Base-by-base conservation (phyloP, 192 early-diverging fungal genomes). In the Coemansia sp. region DNA sequence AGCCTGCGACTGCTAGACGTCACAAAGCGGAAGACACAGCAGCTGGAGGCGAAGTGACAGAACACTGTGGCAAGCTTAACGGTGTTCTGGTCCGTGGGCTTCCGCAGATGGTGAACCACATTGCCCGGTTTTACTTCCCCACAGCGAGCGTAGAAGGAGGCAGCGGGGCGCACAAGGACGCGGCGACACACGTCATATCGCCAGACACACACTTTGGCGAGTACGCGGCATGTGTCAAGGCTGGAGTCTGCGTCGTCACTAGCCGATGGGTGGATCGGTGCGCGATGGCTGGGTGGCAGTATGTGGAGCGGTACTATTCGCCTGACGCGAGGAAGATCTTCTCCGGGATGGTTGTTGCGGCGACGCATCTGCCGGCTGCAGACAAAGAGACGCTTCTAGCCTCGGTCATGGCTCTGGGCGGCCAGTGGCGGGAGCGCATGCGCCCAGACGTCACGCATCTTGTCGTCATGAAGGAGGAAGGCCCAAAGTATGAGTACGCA, bases 151-250 rank as follows among this genome's bases (percentile, higher is more conserved):
- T 29, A 9, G 45, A 14, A 31, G 25, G 19, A n/a, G 23, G 30
- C 47, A 45, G 47, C 34, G 6, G 56, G 20, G 38, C 9, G 1
- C 15, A 10, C 11, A 19, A 44, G 2, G 48, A 44, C 44, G 20
- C 31, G 9, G 20, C 25, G 9, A 80, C 72, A 6, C 78, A 80
- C 33, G 63, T 64, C 7, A 68, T 80, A 5, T 63, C 68, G 17
- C 72, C 67, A 2, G 68, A 74, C 54, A 74, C 68, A 31, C 72
- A 80, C 50, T 80, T 80, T 74, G 68, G 64, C 57, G 78, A 80
- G 64, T 74, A 80, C 55, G 45, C 64, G 41, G 58, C 61, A 20
- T 71, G 68, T 19, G 48, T 65, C 33, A 50, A 59, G 20, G 68
- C 68, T 2, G 67, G 72, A 5, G 68, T 80, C 10, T 27, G 58